Conservation (phyloP, 345 rosid genomes). For the Reutealis trisperma region DNA sequence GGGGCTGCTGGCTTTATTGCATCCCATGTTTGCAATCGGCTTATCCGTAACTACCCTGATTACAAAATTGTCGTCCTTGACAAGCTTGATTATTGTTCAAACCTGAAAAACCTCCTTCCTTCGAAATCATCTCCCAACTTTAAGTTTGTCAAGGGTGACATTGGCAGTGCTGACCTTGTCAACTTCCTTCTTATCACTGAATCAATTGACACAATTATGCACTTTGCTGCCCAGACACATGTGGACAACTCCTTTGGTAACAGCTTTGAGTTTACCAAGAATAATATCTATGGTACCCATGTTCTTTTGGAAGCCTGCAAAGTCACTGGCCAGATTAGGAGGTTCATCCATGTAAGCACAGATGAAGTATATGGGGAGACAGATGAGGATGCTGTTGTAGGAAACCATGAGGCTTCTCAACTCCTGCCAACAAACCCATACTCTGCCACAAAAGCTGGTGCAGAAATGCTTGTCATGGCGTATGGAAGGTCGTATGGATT, state of each 20-base stretch:
- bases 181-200: slow-evolving; percentile 86
- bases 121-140: slow-evolving; percentile 66
- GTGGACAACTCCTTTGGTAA: slow-evolving; percentile 90
- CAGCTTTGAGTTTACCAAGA: slow-evolving; percentile 91
- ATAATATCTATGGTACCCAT: slow-evolving; percentile 85
- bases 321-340: slow-evolving; percentile 84
- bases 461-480: slow-evolving; percentile 97
- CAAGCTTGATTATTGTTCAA: slow-evolving; percentile 91
- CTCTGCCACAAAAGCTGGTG: slow-evolving; percentile 91
- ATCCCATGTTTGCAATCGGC: slow-evolving; percentile 78
- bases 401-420: slow-evolving; percentile 92
- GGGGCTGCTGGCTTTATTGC: slow-evolving; percentile 93
- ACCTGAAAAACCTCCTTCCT: slow-evolving; percentile 71
- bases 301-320: slow-evolving; percentile 90
- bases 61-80: slow-evolving; percentile 89
- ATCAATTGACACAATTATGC: slow-evolving; percentile 88
- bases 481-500: slow-evolving; percentile 86
- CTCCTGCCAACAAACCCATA: slow-evolving; percentile 94
- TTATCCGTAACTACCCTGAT: slow-evolving; percentile 66
- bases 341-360: slow-evolving; percentile 91
- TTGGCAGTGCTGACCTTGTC: slow-evolving; percentile 86
- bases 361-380: slow-evolving; percentile 95
- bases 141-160: slow-evolving; percentile 84
- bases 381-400: slow-evolving; percentile 89
- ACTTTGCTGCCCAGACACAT: slow-evolving; percentile 90